Evolutionary conservation across 225 moss, liverwort and hornwort species (phyloP).

Genomic region (Polytrichum formosum): DNA sequence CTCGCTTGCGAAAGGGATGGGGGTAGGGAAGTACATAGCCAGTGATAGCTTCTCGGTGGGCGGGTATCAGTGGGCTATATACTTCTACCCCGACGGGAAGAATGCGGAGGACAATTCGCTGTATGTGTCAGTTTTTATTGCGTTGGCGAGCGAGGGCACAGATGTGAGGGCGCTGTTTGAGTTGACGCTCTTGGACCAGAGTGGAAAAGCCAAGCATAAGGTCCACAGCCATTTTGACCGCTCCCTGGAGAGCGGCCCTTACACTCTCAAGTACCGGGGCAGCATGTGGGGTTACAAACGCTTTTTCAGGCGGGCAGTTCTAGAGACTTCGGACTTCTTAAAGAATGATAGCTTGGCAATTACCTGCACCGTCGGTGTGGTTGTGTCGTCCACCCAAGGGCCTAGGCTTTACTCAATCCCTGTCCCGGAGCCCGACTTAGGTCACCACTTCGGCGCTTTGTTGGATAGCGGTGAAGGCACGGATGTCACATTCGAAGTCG

Average conservation of each 20-base stretch:
- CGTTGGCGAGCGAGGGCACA: slow-evolving; percentile 92
- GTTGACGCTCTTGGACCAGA: slow-evolving; percentile 95
- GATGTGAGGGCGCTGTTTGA: slow-evolving; percentile 97
- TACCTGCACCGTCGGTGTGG: slow-evolving; percentile 95
- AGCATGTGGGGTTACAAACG: slow-evolving; percentile 99
- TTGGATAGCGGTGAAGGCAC: slow-evolving; percentile 84
- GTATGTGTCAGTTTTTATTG: slow-evolving; percentile 96
- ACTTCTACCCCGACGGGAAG: slow-evolving; percentile 99
- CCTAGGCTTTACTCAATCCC: slow-evolving; percentile 73
- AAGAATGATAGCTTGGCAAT: slow-evolving; percentile 98
- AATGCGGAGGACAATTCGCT: slow-evolving; percentile 94
- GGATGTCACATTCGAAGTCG: slow-evolving; percentile 93
- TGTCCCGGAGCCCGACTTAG: slow-evolving; percentile 90
- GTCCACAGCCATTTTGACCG: slow-evolving; percentile 99
- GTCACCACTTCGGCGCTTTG: slow-evolving; percentile 83
- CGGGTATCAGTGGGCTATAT: slow-evolving; percentile 99
- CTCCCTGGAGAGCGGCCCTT: slow-evolving; percentile 90
- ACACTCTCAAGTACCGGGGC: slow-evolving; percentile 94
- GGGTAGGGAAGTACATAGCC: slow-evolving; percentile 96
- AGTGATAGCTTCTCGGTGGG: slow-evolving; percentile 94
- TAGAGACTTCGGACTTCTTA: slow-evolving; percentile 92
- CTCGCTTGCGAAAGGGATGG: slow-evolving; percentile 97
- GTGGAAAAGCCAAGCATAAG: slow-evolving; percentile 93
- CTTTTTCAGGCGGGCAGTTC: slow-evolving; percentile 78
- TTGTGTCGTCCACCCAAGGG: slow-evolving; percentile 85